phyloP scores from a whole-genome alignment of 768 basidiomycete species.

The Pholiota microspora region DNA sequence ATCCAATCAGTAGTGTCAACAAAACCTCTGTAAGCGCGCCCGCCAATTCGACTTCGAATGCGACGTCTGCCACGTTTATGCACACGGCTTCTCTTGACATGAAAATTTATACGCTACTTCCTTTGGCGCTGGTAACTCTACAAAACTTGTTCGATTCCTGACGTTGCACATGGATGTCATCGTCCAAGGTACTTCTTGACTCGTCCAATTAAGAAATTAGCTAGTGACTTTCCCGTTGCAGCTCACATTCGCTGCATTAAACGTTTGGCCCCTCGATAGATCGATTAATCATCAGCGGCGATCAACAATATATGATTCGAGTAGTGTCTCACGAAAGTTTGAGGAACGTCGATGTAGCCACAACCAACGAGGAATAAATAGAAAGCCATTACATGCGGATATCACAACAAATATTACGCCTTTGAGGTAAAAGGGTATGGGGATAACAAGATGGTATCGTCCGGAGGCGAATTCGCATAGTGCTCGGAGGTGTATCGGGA shows the following conservation, averaged over 20 bases:
- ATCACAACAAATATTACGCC: neutral
- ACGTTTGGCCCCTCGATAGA: neutral
- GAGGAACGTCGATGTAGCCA: neutral
- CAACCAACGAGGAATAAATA: neutral
- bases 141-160: neutral
- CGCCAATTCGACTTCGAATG: slow-evolving; percentile 6
- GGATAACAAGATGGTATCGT: slow-evolving; percentile 4
- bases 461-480: neutral
- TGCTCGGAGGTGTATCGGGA: neutral
- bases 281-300: neutral
- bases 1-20: neutral
- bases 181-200: neutral
- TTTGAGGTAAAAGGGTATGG: slow-evolving; percentile 5
- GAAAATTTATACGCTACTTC: neutral
- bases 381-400: neutral
- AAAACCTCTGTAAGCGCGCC: neutral
- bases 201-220: neutral
- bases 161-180: neutral
- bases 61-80: neutral
- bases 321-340: neutral
- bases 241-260: neutral
- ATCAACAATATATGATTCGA: neutral
- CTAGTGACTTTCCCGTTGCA: neutral
- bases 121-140: neutral
- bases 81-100: too few relatives aligned